Percentiles rank a stretch among this genome's conserved stretches.
Conservation (phyloP, 192 early-diverging fungal genomes). For the Phlyctochytrium bullatum region DNA sequence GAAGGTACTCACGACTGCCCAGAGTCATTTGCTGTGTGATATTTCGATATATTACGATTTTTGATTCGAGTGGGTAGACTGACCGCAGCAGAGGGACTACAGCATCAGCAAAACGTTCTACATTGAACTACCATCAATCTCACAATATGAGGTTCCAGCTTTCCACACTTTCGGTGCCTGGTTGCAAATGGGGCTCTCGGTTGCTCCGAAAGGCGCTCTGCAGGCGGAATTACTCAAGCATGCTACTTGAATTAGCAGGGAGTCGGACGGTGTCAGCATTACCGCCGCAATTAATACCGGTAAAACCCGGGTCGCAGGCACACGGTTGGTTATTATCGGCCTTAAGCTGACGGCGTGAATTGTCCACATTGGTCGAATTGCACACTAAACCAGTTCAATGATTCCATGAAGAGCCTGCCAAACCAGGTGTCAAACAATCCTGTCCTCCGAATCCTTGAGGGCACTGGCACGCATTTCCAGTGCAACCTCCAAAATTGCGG, state of each 20-base stretch:
- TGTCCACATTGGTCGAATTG: slow-evolving; percentile 19
- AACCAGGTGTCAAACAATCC: slow-evolving; percentile 33
- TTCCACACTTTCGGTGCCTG: slow-evolving; percentile 10
- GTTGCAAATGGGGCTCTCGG: slow-evolving; percentile 26
- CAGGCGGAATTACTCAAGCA: not conserved
- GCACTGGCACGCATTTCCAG: slow-evolving; percentile 29
- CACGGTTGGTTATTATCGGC: slow-evolving; percentile 13
- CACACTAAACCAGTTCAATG: slow-evolving; percentile 18
- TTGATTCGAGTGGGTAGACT: slow-evolving; percentile 41
- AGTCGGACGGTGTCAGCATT: not conserved
- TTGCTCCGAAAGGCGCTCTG: not conserved
- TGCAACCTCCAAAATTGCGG: slow-evolving; percentile 43
- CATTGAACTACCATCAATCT: slow-evolving; percentile 8
- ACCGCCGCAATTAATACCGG: slow-evolving; percentile 56
- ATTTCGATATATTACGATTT: slow-evolving; percentile 39
- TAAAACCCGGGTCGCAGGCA: slow-evolving; percentile 56
- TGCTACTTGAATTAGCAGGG: not conserved
- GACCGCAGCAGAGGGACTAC: slow-evolving; percentile 33
- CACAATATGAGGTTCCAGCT: slow-evolving; percentile 19
- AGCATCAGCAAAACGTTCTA: not conserved
- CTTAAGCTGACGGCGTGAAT: slow-evolving; percentile 8
- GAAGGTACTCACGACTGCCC: not conserved
- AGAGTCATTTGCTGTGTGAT: not conserved
- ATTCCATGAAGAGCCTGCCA: not conserved
- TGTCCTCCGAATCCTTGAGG: slow-evolving; percentile 39